Evolutionary conservation across 169 alveolate species (phyloP), one percentile per base, ranked within the genome.

Genomic region (Eimeria sp.): DNA sequence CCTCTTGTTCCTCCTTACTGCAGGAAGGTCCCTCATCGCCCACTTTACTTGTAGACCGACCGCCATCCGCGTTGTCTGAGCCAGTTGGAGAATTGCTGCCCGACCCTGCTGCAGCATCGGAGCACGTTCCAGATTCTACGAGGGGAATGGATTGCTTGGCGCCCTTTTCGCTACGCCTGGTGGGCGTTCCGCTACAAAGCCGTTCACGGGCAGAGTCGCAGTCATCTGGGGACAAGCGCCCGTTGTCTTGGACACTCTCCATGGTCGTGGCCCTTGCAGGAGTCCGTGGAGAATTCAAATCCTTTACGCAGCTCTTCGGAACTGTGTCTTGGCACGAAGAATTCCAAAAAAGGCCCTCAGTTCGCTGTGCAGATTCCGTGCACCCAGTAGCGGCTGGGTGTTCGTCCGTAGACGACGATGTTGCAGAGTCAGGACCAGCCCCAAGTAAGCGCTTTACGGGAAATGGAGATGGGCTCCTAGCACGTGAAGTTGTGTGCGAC

Each of bases 191-290:
- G 91, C 64, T 82, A 27, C 74, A 30, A 37, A 27, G 58, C 71
- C 71, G 68, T 40, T 58, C 90, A 52, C 52, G 74, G 37, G 90
- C 33, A 18, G 90, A 49, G 27, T n/a, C 72, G 43, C 72, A n/a
- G 33, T 30, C 90, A 56, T 54, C n/a, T 82, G 90, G 74, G 49
- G 90, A 56, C 74, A 54, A 56, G n/a, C 30, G 90, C 90, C 60
- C 52, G 27, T 30, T 82, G 72, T 52, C 90, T 33, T 54, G 76
- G 37, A 49, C 30, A n/a, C n/a, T 54, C 30, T 54, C 90, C 33
- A 13, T 33, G 71, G 23, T 66, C 1, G 58, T 18, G 18, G 66
- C 23, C 30, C 87, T 23, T 77, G 40, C 23, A 77, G 66, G 46
- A 25, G 87, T 10, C 46, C 66, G 43, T 27, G 87, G 62, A 10